phyloP scores from a whole-genome alignment of 495 filamentous ascomycete genomes.

The Paragyromitra xinjiangensis region DNA sequence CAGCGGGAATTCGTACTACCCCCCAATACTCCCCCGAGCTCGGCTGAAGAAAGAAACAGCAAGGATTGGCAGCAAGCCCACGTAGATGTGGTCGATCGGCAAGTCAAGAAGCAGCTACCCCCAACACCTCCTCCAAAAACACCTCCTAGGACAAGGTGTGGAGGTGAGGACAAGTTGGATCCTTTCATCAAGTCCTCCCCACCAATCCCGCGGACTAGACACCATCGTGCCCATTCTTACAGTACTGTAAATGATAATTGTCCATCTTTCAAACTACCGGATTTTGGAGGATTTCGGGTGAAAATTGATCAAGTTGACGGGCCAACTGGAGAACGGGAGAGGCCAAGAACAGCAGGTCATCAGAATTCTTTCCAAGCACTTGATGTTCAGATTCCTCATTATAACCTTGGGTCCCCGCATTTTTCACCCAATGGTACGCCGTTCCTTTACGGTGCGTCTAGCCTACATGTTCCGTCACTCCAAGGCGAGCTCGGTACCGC shows the following conservation, averaged over 20 bases:
- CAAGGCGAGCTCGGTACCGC: conserved; percentile 55
- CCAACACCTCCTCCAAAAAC: conserved; percentile 56
- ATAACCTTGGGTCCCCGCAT: conserved; percentile 81
- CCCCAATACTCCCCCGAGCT: conserved; percentile 58
- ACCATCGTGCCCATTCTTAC: conserved; percentile 70
- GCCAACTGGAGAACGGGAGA: conserved; percentile 65
- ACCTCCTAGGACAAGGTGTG: conserved; percentile 45
- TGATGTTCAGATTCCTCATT: conserved; percentile 84
- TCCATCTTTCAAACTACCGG: conserved; percentile 62
- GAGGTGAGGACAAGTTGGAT: conserved; percentile 41
- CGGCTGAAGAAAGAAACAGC: conserved; percentile 53
- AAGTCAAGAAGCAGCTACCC: conserved; percentile 34
- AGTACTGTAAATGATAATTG: conserved; percentile 68
- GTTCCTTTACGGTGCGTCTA: conserved; percentile 77
- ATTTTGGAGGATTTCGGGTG: conserved; percentile 72
- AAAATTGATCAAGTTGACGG: conserved; percentile 83
- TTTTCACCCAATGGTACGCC: conserved; percentile 83
- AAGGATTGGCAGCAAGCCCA: conserved; percentile 47
- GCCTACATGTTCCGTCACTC: conserved; percentile 61
- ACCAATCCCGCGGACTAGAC: conserved; percentile 59
- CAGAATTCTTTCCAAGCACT: conserved; percentile 66
- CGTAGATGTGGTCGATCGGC: conserved; percentile 35
- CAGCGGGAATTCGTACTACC: conserved; percentile 53
- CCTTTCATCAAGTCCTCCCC: conserved; percentile 56
- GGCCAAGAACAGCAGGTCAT: conserved; percentile 74